Evolutionary conservation across 345 rosid species (phyloP), one percentile per base, ranked within the genome.

Genomic region (Citrus mangshanensis): DNA sequence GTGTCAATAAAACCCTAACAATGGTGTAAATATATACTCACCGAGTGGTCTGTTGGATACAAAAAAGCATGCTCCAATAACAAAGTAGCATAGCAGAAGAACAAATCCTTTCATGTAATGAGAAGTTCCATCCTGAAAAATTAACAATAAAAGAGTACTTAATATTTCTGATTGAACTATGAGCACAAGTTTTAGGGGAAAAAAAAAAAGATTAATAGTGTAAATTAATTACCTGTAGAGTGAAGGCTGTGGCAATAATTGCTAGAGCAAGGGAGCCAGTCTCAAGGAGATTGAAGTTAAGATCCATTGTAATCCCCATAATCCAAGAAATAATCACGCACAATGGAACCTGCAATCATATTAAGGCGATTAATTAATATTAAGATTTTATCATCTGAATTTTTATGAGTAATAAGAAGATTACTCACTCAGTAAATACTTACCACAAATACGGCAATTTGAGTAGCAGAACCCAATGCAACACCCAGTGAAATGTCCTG

Each of bases 391-490:
- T 69, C 35, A 42, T 69, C 4, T 4, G 1, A 69, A 40, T 8
- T 70, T 70, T 70, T 27, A 27, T 30, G 21, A 28, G 51, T 70
- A 6, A 10, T 28, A 2, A 42, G 55, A 68, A 12, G 9, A 9
- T 46, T 13, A 9, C 46, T 38, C 19, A 42, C 28, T 70, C 49
- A 9, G 40, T 16, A 18, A 68, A 49, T 30, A 46, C 93, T 80
- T 84, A 95, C 99, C 91, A 87, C 98, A 64, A 95, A 92, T 91
- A 92, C 70, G 10, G 91, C 79, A 66, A 95, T 93, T 66, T 95
- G 98, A 82, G 97, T 91, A 49, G 98, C 92, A 49, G 98, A 93
- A 28, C 98, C 98, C 83, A 95, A 79, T 3, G 98, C 98, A 21
- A 95, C 93, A 3, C 98, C 98, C 13, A 95, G 73, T 37, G 97